A percentile compares a stretch with the other conserved stretches of the same genome.
These are phyloP conservation scores for Psidium friedrichsthalianum DNA, from an alignment of 345 rosid genomes.

Conservation along the genomic window DNA sequence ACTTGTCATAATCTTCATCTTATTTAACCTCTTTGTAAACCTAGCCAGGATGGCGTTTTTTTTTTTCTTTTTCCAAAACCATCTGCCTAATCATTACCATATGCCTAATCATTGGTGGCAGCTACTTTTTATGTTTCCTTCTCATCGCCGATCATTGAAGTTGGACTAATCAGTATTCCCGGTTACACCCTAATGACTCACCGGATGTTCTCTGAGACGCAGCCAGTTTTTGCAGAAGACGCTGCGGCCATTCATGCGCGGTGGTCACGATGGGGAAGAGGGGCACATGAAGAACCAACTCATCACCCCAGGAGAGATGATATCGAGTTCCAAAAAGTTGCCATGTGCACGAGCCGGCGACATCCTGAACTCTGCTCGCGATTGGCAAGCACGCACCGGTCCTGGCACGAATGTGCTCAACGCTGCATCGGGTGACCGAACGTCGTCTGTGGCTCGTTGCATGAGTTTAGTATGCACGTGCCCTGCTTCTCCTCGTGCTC, in stretches of 20 bases:
- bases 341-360: too few species aligned
- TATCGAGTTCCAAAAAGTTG: too few species aligned
- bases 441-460: not conserved
- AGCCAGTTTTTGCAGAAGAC: not conserved
- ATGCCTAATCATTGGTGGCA: not conserved
- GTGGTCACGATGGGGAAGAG: not conserved
- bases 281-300: not conserved
- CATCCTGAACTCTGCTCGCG: not conserved
- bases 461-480: conserved; percentile 52
- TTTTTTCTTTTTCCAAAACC: not conserved
- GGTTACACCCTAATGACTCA: not conserved
- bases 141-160: not conserved
- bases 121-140: not conserved
- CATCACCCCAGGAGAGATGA: not conserved
- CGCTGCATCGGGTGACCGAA: not conserved
- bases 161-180: not conserved
- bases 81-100: not conserved
- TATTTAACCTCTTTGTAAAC: not conserved
- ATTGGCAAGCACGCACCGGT: too few species aligned
- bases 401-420: too few species aligned
- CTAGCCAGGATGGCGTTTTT: not conserved
- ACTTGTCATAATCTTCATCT: not conserved
- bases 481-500: conserved; percentile 99
- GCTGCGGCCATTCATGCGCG: not conserved
- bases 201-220: not conserved